Conservation (phyloP, 176 grass and related monocot genomes). For the Chloris gayana region DNA sequence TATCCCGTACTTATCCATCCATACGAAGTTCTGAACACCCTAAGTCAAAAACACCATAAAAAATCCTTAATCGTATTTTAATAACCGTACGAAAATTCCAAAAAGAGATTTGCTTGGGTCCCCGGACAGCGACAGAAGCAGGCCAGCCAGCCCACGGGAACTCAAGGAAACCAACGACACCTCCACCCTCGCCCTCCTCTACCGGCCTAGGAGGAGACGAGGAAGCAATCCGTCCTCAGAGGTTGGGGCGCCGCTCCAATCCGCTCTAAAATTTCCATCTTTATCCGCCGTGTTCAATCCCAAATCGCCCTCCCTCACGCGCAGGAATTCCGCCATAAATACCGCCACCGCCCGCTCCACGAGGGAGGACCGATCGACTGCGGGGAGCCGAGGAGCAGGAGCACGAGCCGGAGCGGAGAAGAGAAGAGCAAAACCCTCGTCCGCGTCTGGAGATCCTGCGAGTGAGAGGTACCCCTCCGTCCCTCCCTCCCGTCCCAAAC, state of each 20-base stretch:
- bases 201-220: no score
- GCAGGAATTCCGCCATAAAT: slow-evolving; percentile 7
- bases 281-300: neutral
- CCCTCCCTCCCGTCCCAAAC: neutral
- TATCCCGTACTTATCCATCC: no score
- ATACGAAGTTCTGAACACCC: no score
- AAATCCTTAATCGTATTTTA: no score
- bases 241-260: neutral
- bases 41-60: no score
- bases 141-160: no score
- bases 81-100: no score
- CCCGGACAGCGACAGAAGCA: no score
- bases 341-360: neutral
- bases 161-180: neutral
- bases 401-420: neutral
- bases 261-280: neutral
- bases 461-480: neutral
- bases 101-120: no score
- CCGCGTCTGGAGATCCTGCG: neutral
- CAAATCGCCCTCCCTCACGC: neutral
- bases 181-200: no score
- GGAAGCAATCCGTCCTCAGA: neutral
- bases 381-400: neutral
- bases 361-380: neutral
- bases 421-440: neutral